Percentiles rank a stretch among this genome's conserved stretches.
These are phyloP conservation scores for Podospora conica DNA, from an alignment of 495 filamentous ascomycete genomes.

Conservation along the genomic window DNA sequence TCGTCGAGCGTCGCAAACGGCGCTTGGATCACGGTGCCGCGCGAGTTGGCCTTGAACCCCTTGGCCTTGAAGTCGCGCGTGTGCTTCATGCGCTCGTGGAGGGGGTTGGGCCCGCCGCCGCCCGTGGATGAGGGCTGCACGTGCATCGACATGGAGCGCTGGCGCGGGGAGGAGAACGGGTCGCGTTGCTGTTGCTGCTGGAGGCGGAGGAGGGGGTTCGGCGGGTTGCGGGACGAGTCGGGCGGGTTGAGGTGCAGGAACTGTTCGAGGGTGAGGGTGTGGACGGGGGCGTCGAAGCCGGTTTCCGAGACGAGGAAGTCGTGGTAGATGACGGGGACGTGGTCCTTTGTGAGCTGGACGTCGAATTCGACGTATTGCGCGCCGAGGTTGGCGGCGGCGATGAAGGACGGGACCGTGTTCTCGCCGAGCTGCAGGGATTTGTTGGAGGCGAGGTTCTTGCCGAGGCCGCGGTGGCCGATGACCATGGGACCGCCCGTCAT, in stretches of 20 bases:
- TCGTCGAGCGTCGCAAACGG: conserved; percentile 94
- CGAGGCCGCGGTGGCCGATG: conserved; percentile 88
- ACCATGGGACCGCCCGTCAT: conserved; percentile 66
- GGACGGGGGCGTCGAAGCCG: conserved; percentile 93
- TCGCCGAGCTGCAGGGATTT: conserved; percentile 90
- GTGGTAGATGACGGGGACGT: conserved; percentile 97
- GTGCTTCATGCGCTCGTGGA: conserved; percentile 93
- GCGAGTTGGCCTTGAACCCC: conserved; percentile 92
- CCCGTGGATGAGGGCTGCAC: conserved; percentile 7
- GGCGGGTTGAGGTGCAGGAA: conserved; percentile 85
- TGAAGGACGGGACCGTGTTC: conserved; percentile 93
- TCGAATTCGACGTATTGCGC: conserved; percentile 91
- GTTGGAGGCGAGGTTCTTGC: conserved; percentile 79
- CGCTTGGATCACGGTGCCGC: conserved; percentile 87
- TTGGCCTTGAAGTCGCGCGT: conserved; percentile 83
- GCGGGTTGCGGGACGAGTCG: conserved; percentile 20
- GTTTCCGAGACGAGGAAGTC: conserved; percentile 99
- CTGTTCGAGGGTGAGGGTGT: conserved; percentile 89
- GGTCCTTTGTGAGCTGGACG: conserved; percentile 96
- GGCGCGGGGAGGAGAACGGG: conserved; percentile 33
- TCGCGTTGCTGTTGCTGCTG: conserved; percentile 26
- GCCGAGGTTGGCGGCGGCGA: conserved; percentile 88
- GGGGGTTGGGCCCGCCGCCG: conserved; percentile 36
- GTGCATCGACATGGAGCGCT: conserved; percentile 45
- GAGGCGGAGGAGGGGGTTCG: background rate